phyloP scores from a whole-genome alignment of 108 stramenopile species.

The Cylindrotheca fusiformis region DNA sequence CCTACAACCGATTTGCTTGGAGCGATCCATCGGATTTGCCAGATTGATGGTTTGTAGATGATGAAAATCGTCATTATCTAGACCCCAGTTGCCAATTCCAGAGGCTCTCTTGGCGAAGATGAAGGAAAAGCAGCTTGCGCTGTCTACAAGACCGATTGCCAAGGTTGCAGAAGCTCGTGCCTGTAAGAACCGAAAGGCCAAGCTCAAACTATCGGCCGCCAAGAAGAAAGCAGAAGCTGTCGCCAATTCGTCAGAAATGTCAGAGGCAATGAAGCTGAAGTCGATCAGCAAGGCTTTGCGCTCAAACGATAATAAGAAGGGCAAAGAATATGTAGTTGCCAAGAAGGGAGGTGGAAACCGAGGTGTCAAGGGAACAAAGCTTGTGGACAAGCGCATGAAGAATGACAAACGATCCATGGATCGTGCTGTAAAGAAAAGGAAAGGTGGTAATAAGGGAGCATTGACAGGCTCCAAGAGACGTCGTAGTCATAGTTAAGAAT shows the following conservation, averaged over 20 bases:
- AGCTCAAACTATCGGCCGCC: conserved; percentile 81
- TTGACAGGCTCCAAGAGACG: conserved; percentile 74
- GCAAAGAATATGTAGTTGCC: conserved; percentile 91
- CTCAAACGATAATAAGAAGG: conserved; percentile 58
- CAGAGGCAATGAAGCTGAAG: conserved; percentile 95
- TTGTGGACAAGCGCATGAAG: conserved; percentile 97
- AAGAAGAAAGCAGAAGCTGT: conserved; percentile 95
- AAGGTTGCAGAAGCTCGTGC: conserved; percentile 99
- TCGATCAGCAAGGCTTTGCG: conserved; percentile 94
- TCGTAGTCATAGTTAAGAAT: conserved; percentile 54
- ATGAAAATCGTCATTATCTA: conserved; percentile 94
- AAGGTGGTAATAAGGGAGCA: conserved; percentile 78
- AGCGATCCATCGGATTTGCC: conserved; percentile 96
- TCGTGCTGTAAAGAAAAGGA: conserved; percentile 74
- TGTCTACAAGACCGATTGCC: conserved; percentile 92
- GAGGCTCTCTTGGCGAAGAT: conserved; percentile 93
- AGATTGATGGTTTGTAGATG: conserved; percentile 98
- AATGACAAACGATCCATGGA: conserved; percentile 83
- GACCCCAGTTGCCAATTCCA: conserved; percentile 96
- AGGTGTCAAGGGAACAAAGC: conserved; percentile 88
- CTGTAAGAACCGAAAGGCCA: conserved; percentile 88
- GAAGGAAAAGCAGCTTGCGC: conserved; percentile 85
- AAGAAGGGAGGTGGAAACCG: conserved; percentile 63
- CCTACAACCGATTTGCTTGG: conserved; percentile 99
- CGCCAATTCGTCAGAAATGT: conserved; percentile 89